These are phyloP conservation scores for Fusarium burgessii DNA, from an alignment of 2,329 filamentous ascomycete species.

Conservation along the genomic window DNA sequence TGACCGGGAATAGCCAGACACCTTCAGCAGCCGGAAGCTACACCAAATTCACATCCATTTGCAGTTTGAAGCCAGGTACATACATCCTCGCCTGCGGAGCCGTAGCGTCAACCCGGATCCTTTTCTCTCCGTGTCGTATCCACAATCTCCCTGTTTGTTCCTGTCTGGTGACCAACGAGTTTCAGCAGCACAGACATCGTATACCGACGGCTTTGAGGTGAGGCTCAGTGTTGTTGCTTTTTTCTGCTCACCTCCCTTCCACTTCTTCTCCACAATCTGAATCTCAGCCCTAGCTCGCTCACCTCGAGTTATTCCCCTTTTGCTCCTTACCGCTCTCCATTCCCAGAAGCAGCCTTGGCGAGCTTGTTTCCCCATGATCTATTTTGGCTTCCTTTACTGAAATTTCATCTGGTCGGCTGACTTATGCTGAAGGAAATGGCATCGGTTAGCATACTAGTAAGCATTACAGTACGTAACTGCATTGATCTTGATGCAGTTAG, in stretches of 20 bases:
- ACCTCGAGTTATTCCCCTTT: conserved; percentile 17
- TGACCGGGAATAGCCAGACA: not conserved
- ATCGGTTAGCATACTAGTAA: not conserved
- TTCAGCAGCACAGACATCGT: conserved; percentile 33
- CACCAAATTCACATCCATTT: not conserved
- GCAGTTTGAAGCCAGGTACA: not conserved
- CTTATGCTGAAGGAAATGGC: not conserved
- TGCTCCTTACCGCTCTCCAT: conserved; percentile 20
- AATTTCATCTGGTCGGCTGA: conserved; percentile 20
- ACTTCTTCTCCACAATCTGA: conserved; percentile 32
- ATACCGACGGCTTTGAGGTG: conserved; percentile 25
- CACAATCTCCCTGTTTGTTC: conserved; percentile 27
- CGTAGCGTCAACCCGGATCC: conserved; percentile 23
- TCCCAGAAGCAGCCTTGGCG: conserved; percentile 8
- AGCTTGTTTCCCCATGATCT: conserved; percentile 28
- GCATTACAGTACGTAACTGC: conserved; percentile 29
- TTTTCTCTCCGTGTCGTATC: conserved; percentile 27
- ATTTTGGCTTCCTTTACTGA: not conserved
- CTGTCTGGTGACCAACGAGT: conserved; percentile 34
- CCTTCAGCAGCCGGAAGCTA: not conserved
- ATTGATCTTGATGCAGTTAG: conserved; percentile 4
- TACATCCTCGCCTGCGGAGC: conserved; percentile 20
- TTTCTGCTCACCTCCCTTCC: not conserved
- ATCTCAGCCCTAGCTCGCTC: conserved; percentile 36
- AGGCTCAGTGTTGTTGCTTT: conserved; percentile 24